Percentiles rank a stretch among this genome's conserved stretches.
These are phyloP conservation scores for Epichloe baconii DNA, from an alignment of 2,329 filamentous ascomycete genomes.

Conservation along the genomic window DNA sequence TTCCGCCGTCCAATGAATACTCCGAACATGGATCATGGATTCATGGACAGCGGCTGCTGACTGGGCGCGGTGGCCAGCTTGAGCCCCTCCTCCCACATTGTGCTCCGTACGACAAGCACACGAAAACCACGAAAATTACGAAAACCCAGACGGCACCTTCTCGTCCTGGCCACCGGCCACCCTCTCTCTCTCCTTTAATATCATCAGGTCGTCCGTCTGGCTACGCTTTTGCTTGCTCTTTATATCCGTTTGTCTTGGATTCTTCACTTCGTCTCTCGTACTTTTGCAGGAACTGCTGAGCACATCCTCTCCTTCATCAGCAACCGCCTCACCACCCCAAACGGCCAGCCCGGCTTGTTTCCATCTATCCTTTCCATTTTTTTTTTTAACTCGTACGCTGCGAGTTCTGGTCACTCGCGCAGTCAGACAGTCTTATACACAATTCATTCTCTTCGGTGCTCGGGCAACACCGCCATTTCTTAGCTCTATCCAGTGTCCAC, in stretches of 20 bases:
- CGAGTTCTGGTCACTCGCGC: conserved; percentile 12
- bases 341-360: conserved; percentile 3
- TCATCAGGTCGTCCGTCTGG: neutral
- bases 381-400: conserved; percentile 8
- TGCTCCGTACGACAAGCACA: neutral
- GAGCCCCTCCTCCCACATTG: too few relatives aligned
- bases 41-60: neutral
- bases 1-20: too few relatives aligned
- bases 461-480: conserved; percentile 18
- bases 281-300: conserved; percentile 17
- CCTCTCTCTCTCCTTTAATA: conserved; percentile 8
- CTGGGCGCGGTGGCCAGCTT: neutral
- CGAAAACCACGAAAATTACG: too few relatives aligned
- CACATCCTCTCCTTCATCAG: conserved; percentile 22
- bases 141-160: neutral
- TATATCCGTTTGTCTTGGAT: neutral
- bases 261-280: conserved; percentile 3
- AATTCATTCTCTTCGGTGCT: conserved; percentile 16
- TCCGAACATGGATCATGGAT: too few relatives aligned
- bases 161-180: neutral
- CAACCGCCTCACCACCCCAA: conserved; percentile 7
- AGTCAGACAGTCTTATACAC: conserved; percentile 13
- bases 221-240: conserved; percentile 9
- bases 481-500: neutral
- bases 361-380: neutral